Evolutionary conservation across 176 grass and related monocot species (phyloP).

Genomic region (Carex kokanica): DNA sequence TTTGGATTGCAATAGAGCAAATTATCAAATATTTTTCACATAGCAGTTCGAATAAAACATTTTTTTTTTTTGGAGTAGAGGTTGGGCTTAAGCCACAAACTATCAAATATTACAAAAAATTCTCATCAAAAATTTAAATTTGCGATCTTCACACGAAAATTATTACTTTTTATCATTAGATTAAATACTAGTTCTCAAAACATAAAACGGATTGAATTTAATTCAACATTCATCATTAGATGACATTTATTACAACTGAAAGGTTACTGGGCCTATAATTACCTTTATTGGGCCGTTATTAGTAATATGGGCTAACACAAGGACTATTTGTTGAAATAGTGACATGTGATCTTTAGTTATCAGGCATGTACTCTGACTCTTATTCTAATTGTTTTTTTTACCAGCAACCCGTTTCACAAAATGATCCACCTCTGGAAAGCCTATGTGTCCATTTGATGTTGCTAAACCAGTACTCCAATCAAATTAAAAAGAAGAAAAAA

Average conservation of each 20-base stretch:
- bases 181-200: too few species aligned
- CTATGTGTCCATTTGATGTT: too few species aligned
- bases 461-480: too few species aligned
- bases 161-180: too few species aligned
- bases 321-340: background rate
- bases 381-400: background rate
- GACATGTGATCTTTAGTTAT: background rate
- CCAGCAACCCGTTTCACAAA: too few species aligned
- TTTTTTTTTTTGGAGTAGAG: too few species aligned
- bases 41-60: background rate
- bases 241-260: background rate
- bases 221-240: background rate
- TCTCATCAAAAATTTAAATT: too few species aligned
- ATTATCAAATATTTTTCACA: background rate
- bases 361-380: background rate
- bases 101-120: too few species aligned
- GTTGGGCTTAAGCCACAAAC: too few species aligned
- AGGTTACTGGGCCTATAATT: background rate
- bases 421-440: too few species aligned
- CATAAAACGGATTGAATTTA: background rate
- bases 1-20: background rate
- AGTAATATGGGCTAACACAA: background rate
- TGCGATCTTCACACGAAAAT: too few species aligned
- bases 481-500: too few species aligned
- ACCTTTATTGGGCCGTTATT: background rate